Evolutionary conservation across 2,329 filamentous ascomycete species (phyloP), one percentile per base, ranked within the genome.

Genomic region (Talaromyces sp.): DNA sequence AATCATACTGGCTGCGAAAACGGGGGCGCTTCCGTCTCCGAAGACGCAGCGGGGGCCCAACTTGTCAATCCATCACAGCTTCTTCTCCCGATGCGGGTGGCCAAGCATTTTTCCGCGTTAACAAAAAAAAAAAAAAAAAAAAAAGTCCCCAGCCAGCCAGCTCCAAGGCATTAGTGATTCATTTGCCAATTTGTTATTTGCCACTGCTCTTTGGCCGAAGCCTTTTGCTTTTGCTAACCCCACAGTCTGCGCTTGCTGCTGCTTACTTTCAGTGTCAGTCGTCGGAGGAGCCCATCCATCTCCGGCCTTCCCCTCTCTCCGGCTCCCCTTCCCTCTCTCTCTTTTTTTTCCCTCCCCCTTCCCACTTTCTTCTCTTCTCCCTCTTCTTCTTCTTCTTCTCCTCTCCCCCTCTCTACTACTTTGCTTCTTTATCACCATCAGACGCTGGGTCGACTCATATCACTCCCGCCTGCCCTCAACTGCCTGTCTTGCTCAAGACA

Each of bases 391-490:
- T 51, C 33, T 42, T 36, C 42, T 31, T 62, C 18, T 47, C 12
- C 34, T 56, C 18, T 55, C 40, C 40, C 40, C 27, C 56, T 50
- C 34, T 33, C 56, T 33, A 54, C 56, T 47, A 9, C 47, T 44
- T n/a, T 42, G 23, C 12, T 42, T 55, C 28, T 33, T 47, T n/a
- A 18, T 36, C 42, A 53, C 10, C 23, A 30, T 18, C 52, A 56
- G 52, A 62, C 61, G 61, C 61, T 62, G 61, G 61, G 57, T 51
- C 47, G 42, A 59, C 40, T 59, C 47, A 34, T 18, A 18, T 44
- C 27, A 7, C 30, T 44, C 33, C n/a, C 50, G 18, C 42, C 31
- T 54, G n/a, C 33, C 36, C 50, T 30, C 50, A 53, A 28, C 50
- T 53, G 50, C 50, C 18, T 53, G 50, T 31, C 61, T 55, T 44